Conservation (phyloP, 441 rosid species). For the Aleurites moluccanus region DNA sequence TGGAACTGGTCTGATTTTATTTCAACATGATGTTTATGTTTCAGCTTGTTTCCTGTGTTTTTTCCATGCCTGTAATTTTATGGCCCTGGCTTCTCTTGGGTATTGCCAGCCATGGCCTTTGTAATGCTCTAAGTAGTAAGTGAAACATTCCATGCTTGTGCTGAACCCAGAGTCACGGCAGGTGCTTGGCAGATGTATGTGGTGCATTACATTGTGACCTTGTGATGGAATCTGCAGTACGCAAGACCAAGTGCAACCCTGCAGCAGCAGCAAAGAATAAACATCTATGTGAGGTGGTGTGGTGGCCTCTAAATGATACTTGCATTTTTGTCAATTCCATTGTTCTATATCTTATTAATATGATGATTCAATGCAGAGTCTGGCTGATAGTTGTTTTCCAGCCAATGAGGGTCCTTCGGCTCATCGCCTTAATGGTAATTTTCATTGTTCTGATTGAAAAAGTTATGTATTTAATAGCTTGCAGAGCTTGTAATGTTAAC, state of each 20-base stretch:
- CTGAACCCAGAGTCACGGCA: slow-evolving; percentile 56
- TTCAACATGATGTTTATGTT: neutral
- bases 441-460: slow-evolving; percentile 17
- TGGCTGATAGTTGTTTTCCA: slow-evolving; percentile 89
- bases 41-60: neutral
- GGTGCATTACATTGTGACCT: slow-evolving; percentile 95
- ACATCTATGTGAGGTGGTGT: slow-evolving; percentile 98
- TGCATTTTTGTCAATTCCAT: neutral
- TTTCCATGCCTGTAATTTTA: neutral
- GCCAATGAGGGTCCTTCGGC: slow-evolving; percentile 75
- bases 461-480: slow-evolving; percentile 3
- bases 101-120: slow-evolving; percentile 1
- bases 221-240: slow-evolving; percentile 53
- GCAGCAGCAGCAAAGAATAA: slow-evolving; percentile 76
- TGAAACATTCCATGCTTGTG: slow-evolving; percentile 18
- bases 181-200: slow-evolving; percentile 90
- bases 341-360: slow-evolving; percentile 9
- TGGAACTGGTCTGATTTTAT: neutral
- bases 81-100: neutral
- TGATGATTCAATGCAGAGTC: slow-evolving; percentile 51
- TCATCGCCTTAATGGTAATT: slow-evolving; percentile 83
- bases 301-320: slow-evolving; percentile 40
- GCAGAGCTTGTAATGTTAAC: slow-evolving; percentile 6
- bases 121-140: neutral
- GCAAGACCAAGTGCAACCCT: slow-evolving; percentile 82